A percentile compares a stretch with the other conserved stretches of the same genome.
Conservation (phyloP, 2,329 filamentous ascomycete genomes). For the Ascochyta clinopodiicola region DNA sequence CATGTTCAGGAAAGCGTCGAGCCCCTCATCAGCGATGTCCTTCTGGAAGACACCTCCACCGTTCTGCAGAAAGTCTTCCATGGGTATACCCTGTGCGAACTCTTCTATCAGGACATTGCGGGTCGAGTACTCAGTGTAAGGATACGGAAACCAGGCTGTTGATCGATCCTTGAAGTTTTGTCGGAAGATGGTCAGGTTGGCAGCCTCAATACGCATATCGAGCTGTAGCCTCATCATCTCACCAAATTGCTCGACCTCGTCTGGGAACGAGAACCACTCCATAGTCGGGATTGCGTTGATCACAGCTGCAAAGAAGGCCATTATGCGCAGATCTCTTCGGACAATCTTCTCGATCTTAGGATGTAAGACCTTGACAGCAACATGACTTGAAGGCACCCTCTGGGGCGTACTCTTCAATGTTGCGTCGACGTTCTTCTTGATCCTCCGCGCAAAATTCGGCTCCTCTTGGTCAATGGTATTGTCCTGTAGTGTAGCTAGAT, state of each 20-base stretch:
- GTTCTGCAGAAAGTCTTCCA: conserved; percentile 87
- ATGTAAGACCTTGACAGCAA: conserved; percentile 95
- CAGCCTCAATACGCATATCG: conserved; percentile 91
- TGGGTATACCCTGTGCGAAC: conserved; percentile 91
- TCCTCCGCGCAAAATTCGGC: conserved; percentile 68
- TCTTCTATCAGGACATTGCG: conserved; percentile 93
- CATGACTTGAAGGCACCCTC: conserved; percentile 86
- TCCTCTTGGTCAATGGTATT: conserved; percentile 60
- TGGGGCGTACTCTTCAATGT: conserved; percentile 86
- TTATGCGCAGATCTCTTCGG: conserved; percentile 88
- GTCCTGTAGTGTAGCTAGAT: conserved; percentile 70
- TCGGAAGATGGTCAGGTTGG: conserved; percentile 87
- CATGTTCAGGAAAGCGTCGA: conserved; percentile 97
- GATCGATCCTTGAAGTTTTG: conserved; percentile 87
- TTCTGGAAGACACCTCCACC: conserved; percentile 92
- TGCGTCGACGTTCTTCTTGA: conserved; percentile 82
- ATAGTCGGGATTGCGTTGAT: conserved; percentile 92
- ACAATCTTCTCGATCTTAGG: conserved; percentile 89
- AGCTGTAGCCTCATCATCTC: conserved; percentile 99
- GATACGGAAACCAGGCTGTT: conserved; percentile 96
- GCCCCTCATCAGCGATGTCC: conserved; percentile 91
- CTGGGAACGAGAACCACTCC: conserved; percentile 94
- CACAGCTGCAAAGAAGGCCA: conserved; percentile 84
- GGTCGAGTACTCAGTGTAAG: conserved; percentile 90
- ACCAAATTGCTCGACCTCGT: conserved; percentile 92